These are phyloP conservation scores for Haematococcus sp. DNA, from an alignment of 139 green algal genomes.

Conservation along the genomic window DNA sequence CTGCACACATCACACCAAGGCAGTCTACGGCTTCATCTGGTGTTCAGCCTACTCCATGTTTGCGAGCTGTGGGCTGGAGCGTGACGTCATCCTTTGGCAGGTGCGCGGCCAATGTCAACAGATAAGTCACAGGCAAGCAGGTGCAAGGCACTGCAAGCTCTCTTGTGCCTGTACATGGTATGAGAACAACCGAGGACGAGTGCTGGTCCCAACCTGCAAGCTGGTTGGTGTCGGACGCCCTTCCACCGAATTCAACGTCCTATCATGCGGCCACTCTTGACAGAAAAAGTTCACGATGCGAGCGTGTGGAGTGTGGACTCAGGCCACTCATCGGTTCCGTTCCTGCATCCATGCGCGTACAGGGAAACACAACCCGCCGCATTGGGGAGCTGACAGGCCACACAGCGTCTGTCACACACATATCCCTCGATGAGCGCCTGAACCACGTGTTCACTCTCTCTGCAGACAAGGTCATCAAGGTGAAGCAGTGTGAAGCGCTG, in stretches of 20 bases:
- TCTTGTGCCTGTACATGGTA: background rate
- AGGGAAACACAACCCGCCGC: conserved; percentile 55
- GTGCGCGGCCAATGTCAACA: conserved; percentile 27
- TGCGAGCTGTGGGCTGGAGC: conserved; percentile 70
- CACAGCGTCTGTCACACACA: conserved; percentile 55
- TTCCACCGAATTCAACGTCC: too few species aligned
- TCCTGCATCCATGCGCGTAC: too few species aligned
- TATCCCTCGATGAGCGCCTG: conserved; percentile 65
- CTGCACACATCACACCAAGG: conserved; percentile 66
- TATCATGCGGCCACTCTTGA: too few species aligned
- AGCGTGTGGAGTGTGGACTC: too few species aligned
- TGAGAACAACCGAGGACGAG: too few species aligned
- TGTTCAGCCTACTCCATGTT: conserved; percentile 76
- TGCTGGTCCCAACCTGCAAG: too few species aligned
- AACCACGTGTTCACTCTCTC: conserved; percentile 73
- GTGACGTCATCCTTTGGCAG: conserved; percentile 80
- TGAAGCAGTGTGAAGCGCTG: conserved; percentile 1
- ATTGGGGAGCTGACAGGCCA: conserved; percentile 62
- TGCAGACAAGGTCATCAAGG: conserved; percentile 72
- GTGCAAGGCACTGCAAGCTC: background rate
- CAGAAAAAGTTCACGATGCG: too few species aligned
- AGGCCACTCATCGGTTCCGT: too few species aligned
- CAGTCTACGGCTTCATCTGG: conserved; percentile 73
- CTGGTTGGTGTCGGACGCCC: too few species aligned
- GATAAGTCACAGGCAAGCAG: background rate